Evolutionary conservation across 805 yeast genomes (phyloP).

Genomic region (Nakazawaea wyomingensis): DNA sequence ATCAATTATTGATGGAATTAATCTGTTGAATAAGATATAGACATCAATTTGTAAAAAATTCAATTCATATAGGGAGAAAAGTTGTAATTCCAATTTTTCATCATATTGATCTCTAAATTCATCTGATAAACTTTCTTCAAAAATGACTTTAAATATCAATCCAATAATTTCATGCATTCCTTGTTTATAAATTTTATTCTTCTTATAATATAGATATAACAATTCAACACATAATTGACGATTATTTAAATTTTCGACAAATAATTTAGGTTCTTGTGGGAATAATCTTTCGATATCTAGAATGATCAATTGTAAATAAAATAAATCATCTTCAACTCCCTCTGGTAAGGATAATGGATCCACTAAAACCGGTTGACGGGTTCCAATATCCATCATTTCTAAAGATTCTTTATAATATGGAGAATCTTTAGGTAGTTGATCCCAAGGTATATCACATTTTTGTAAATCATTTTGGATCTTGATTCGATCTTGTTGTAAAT

Average conservation of each 20-base stretch:
- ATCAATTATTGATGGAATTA: slow-evolving; percentile 32
- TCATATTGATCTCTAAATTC: slow-evolving; percentile 12
- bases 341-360: slow-evolving; percentile 9
- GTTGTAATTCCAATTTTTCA: slow-evolving; percentile 27
- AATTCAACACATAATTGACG: slow-evolving; percentile 32
- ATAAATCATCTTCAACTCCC: slow-evolving; percentile 27
- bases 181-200: slow-evolving; percentile 43
- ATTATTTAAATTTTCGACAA: slow-evolving; percentile 23
- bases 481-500: slow-evolving; percentile 17
- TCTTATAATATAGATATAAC: slow-evolving; percentile 44
- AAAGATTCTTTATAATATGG: slow-evolving; percentile 16
- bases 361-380: background rate
- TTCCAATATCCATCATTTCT: slow-evolving; percentile 22
- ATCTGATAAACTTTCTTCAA: slow-evolving; percentile 5
- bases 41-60: slow-evolving; percentile 36
- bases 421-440: slow-evolving; percentile 22
- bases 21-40: slow-evolving; percentile 36
- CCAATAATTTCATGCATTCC: slow-evolving; percentile 54
- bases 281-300: slow-evolving; percentile 48
- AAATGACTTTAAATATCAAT: slow-evolving; percentile 35
- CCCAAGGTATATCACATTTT: slow-evolving; percentile 29
- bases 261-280: slow-evolving; percentile 32
- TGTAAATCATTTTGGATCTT: slow-evolving; percentile 16
- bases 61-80: slow-evolving; percentile 34
- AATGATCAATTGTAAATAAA: slow-evolving; percentile 37